Conservation (phyloP, 1,284 basidiomycete genomes). For the Exsudoporus floridanus region DNA sequence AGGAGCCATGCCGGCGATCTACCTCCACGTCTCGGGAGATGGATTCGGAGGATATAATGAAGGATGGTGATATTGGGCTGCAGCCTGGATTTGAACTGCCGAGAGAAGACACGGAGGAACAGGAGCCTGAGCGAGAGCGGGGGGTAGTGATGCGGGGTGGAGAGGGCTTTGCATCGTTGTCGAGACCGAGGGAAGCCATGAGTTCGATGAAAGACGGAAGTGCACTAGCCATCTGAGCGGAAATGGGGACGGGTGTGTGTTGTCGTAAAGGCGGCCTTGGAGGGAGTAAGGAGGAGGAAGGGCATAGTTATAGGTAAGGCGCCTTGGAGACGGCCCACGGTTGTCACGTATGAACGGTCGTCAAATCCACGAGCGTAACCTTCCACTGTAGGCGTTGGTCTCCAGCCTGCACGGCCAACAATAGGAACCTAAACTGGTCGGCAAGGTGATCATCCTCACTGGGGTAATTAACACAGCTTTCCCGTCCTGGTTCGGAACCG, state of each 20-base stretch:
- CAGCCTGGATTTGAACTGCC: constrained; percentile 26
- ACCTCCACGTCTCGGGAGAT: constrained; percentile 43
- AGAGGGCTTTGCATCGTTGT: constrained; percentile 40
- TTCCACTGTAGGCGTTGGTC: constrained; percentile 38
- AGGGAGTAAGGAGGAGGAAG: constrained; percentile 27
- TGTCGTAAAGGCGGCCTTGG: constrained; percentile 41
- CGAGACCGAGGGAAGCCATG: constrained; percentile 75
- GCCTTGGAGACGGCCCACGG: constrained; percentile 40
- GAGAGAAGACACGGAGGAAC: constrained; percentile 32
- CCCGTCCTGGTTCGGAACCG: constrained; percentile 22
- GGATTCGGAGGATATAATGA: constrained; percentile 44
- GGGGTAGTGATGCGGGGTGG: constrained; percentile 18
- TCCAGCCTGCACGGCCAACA: constrained; percentile 37
- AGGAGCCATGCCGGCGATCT: constrained; percentile 30
- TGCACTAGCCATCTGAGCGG: constrained; percentile 49
- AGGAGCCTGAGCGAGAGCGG: constrained; percentile 37
- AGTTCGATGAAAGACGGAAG: constrained; percentile 83
- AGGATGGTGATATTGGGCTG: constrained; percentile 36
- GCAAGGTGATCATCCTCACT: constrained; percentile 33
- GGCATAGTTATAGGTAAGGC: constrained; percentile 30
- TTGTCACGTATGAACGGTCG: constrained; percentile 38
- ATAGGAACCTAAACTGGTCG: constrained; percentile 34
- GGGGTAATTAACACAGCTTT: constrained; percentile 25
- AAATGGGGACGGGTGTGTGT: constrained; percentile 20
- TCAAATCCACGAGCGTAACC: constrained; percentile 45